Percentiles rank a stretch among this genome's conserved stretches.
These are phyloP conservation scores for Juglanconis juglandina DNA, from an alignment of 2,329 filamentous ascomycete species.

Conservation along the genomic window DNA sequence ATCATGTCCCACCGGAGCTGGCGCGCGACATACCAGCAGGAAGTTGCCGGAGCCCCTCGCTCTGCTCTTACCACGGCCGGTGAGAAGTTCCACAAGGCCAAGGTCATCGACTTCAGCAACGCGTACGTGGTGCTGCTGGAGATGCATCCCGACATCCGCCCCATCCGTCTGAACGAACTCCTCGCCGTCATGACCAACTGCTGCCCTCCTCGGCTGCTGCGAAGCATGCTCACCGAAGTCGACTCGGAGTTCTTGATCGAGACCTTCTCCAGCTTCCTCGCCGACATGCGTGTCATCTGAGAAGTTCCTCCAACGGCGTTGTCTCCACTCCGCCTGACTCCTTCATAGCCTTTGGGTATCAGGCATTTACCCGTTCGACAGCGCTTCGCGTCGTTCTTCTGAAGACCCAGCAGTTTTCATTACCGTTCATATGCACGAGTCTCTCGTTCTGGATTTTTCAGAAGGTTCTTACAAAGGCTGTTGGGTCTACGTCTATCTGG, in stretches of 20 bases:
- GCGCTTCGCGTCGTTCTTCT: too few relatives aligned
- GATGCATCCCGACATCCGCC: background rate
- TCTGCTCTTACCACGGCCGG: background rate
- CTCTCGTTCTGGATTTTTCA: too few relatives aligned
- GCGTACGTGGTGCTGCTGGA: background rate
- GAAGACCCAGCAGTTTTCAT: too few relatives aligned
- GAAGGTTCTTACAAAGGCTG: too few relatives aligned
- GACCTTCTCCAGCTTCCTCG: background rate
- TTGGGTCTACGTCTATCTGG: too few relatives aligned
- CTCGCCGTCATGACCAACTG: background rate
- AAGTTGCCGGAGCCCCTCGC: background rate
- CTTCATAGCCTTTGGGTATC: too few relatives aligned
- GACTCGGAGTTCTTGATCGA: background rate
- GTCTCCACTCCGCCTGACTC: too few relatives aligned
- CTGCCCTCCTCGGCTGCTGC: background rate
- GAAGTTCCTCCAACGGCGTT: background rate
- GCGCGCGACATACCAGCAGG: background rate
- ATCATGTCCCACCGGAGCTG: background rate
- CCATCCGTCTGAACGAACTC: background rate
- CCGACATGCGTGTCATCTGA: background rate
- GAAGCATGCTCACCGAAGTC: background rate
- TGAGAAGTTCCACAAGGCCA: background rate
- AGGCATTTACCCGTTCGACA: too few relatives aligned
- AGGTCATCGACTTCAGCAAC: background rate
- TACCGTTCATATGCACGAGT: too few relatives aligned